Evolutionary conservation across 768 basidiomycete genomes (phyloP).

Genomic region (Terana coerulea): DNA sequence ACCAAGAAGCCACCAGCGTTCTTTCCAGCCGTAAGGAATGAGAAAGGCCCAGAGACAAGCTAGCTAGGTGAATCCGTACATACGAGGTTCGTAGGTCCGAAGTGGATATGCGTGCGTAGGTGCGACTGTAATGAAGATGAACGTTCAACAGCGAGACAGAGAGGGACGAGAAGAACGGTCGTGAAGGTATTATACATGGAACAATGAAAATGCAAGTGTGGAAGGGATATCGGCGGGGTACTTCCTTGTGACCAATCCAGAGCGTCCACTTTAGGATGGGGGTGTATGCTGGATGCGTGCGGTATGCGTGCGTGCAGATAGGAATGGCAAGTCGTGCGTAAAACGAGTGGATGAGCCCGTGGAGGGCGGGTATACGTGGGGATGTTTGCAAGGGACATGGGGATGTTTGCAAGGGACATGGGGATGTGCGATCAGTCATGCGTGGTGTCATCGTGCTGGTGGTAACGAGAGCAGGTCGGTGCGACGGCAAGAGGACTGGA

Average conservation of each 20-base stretch:
- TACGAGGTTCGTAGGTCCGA: no score
- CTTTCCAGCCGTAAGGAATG: background rate
- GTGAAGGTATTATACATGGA: constrained; percentile 3
- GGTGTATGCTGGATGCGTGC: background rate
- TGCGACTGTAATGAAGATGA: no score
- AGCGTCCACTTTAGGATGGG: constrained; percentile 14
- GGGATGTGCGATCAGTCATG: constrained; percentile 3
- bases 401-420: no score
- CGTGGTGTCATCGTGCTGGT: background rate
- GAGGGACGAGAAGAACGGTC: background rate
- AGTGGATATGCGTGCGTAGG: no score
- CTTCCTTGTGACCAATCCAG: constrained; percentile 22
- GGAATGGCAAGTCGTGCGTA: background rate
- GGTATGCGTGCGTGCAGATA: constrained; percentile 4
- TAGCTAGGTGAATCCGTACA: background rate
- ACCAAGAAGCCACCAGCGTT: background rate
- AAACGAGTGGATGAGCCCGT: constrained; percentile 1
- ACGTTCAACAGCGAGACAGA: background rate
- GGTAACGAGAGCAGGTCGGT: constrained; percentile 1
- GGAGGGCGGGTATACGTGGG: background rate
- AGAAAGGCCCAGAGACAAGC: background rate
- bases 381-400: background rate
- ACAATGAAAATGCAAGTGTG: constrained; percentile 3
- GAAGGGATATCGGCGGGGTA: constrained; percentile 17
- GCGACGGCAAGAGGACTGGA: background rate